Base-by-base conservation (phyloP, 2,329 filamentous ascomycete species). In the Chaetomium sp. region DNA sequence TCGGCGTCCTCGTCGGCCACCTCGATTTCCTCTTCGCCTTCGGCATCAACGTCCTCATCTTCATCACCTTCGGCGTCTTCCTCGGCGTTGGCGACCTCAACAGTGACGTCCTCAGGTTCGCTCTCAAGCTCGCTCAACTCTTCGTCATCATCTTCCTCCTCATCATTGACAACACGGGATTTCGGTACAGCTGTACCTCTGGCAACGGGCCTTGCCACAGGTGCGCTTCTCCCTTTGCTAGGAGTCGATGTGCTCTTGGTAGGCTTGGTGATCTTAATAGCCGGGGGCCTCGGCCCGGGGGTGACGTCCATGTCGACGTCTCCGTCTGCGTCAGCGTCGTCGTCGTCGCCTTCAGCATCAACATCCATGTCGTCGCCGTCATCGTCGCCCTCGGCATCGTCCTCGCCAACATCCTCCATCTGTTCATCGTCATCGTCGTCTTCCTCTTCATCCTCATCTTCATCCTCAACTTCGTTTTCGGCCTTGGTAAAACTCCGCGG, bases 41-140 rank as follows among this genome's bases (percentile, higher is more conserved):
- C 76, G 10, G 74, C 78, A 0, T 75, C 75, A 42, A 42, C 38
- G 2, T 66, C 65, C 42, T 75, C 79, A 13, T 75, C 75, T 42
- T 63, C 69, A 6, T 70, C 71, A 29, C 69, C 80, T 31, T 78
- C 76, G 10, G 74, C 78, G 0, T 75, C 75, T 8, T 75, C 75
- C 7, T 74, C 74, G 5, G 74, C 78, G 7, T 77, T 65, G 13
- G 77, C 70, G 21, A 72, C 70, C 69, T 76, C 75, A 35, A 82
- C 79, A 7, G 80, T 78, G 70, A 76, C 77, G 60, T 78, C 79
- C 38, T 80, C 78, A n/a, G 74, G 77, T 21, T 85, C 82, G 67
- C 82, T 85, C 54, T 85, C 82, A 9, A 83, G 77, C 49, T 86
- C 83, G 68, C 83, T 86, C 4, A 86, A 79, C 68, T 85, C 83